Evolutionary conservation across 768 basidiomycete genomes (phyloP), one percentile per base, ranked within the genome.

Genomic region (Hemileccinum impolitum): DNA sequence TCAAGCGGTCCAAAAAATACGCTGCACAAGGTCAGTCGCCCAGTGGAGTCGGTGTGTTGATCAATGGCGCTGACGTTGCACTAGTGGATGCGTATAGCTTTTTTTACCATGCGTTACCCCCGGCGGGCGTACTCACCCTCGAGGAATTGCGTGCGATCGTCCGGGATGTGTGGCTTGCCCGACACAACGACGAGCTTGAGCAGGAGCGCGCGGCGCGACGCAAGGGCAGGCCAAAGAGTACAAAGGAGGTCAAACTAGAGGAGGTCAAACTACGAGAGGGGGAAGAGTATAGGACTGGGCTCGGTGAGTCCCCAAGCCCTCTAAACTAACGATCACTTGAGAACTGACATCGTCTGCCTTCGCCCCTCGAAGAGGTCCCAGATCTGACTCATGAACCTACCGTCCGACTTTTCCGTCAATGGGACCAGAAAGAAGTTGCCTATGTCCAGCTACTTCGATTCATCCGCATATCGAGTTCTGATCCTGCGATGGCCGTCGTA

Each of bases 231-330:
- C 84, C 90, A 36, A 90, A 89, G 66, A 87, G 82, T 58, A 64
- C 71, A 4, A 84, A 74, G 56, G 87, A 91, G 63, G 50, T 65
- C 21, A 81, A 80, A 57, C 61, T 92, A 32, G 87, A 90, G 63
- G 87, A 88, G 42, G 63, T 78, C n/a, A 84, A 82, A 59, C 63
- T 82, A 45, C 72, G 78, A 48, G 90, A 91, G 57, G 58, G 70
- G 15, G 89, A 92, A 52, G 71, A 78, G 47, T 93, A 93, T 65
- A 76, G 85, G 32, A 87, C 90, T 2, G 90, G 90, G 7, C 75
- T 93, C 62, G 90, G 90, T 89, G 60, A 53, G 84, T 59, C 21
- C 19, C 21, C 3, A 11, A 21, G 9, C 12, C n/a, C 39, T 39
- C 26, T 1, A n/a, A 34, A 15, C 39, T 32, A 42, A 41, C 43